These are phyloP conservation scores for Ustilago lituana DNA, from an alignment of 1,284 basidiomycete genomes.

Conservation along the genomic window DNA sequence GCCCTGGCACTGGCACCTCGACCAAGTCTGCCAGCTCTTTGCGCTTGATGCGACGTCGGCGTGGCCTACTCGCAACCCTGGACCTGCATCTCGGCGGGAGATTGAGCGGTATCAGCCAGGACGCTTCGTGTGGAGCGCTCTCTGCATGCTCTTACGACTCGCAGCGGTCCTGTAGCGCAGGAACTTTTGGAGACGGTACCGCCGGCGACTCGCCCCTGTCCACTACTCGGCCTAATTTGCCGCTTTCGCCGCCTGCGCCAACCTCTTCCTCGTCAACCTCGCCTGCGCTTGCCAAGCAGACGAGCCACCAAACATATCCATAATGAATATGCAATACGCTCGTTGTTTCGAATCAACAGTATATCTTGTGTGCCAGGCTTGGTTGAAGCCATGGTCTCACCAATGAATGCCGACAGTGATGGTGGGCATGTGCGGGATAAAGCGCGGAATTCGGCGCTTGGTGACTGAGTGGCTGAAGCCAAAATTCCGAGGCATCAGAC, in stretches of 20 bases:
- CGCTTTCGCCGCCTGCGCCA: no score
- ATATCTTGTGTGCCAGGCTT: no score
- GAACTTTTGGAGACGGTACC: slow-evolving; percentile 24
- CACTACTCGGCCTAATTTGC: background rate
- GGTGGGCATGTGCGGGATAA: background rate
- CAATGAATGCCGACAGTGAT: background rate
- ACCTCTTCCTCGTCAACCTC: no score
- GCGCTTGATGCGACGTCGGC: slow-evolving; percentile 6
- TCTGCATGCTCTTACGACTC: slow-evolving; percentile 10
- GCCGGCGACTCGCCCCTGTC: background rate
- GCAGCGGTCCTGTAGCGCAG: slow-evolving; percentile 16
- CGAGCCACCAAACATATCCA: no score
- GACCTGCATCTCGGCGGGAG: slow-evolving; percentile 8
- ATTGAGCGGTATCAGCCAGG: slow-evolving; percentile 12
- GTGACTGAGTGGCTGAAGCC: no score
- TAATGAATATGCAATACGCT: no score
- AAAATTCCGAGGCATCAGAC: no score
- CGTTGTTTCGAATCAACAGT: no score
- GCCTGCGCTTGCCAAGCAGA: no score
- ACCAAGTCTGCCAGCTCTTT: slow-evolving; percentile 15
- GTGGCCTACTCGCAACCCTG: slow-evolving; percentile 9
- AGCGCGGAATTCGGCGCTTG: background rate
- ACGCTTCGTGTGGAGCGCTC: background rate
- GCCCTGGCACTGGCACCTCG: slow-evolving; percentile 12
- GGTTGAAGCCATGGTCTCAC: background rate